Conservation (phyloP, 2,329 filamentous ascomycete genomes). For the Microsporum audouinii region DNA sequence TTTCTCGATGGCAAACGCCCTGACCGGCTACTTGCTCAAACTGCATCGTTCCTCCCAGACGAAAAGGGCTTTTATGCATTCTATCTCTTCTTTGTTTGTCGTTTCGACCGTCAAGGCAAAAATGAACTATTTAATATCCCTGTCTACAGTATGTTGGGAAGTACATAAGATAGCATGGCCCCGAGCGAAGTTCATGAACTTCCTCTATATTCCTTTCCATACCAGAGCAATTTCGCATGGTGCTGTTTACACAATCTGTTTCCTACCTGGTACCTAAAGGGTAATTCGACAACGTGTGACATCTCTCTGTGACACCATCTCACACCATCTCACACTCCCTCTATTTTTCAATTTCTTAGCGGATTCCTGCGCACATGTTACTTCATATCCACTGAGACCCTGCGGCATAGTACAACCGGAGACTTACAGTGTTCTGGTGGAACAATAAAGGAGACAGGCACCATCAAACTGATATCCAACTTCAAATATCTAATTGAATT, state of each 20-base stretch:
- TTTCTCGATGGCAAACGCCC: constrained; percentile 5
- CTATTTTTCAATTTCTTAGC: neutral
- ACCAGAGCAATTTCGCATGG: neutral
- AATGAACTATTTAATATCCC: neutral
- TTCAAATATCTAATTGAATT: constrained; percentile 7
- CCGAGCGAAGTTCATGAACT: neutral
- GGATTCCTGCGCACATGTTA: constrained; percentile 1
- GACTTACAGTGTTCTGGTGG: constrained; percentile 25
- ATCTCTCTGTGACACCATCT: constrained; percentile 1
- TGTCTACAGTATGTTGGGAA: neutral
- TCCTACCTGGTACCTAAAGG: neutral
- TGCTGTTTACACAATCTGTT: neutral
- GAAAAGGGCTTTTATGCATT: neutral
- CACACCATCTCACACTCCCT: neutral
- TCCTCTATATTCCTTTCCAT: neutral
- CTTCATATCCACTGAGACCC: constrained; percentile 3
- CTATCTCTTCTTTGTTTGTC: constrained; percentile 2
- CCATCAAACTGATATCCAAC: constrained; percentile 15
- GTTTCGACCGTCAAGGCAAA: neutral
- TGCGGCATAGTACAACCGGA: constrained; percentile 23
- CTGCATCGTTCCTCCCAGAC: neutral
- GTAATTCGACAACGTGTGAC: constrained; percentile 1
- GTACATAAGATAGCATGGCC: neutral
- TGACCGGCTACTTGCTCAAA: constrained; percentile 3
- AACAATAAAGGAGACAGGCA: constrained; percentile 18